Evolutionary conservation across 306 rosid genomes (phyloP), one percentile per base, ranked within the genome.

Genomic region (Citrullus mucosospermus): DNA sequence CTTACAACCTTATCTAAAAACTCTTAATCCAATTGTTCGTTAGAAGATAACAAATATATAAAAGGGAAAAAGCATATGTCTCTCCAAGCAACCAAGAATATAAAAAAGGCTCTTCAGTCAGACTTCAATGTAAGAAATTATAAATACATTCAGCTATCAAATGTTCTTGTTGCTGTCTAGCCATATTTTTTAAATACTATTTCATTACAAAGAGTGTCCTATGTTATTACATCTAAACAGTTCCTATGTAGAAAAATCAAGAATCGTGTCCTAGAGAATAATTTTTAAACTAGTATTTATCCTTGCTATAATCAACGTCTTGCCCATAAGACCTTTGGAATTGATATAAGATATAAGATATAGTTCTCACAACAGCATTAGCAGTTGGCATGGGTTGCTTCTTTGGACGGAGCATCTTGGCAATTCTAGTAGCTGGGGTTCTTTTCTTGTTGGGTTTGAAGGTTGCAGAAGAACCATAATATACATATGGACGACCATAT

Each of bases 371-470:
- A 81, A 34, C 81, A 85, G 58, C 77, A 83, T n/a, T 57, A 61
- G 60, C 80, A 82, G 72, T 75, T 36, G 88, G 84, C 48, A 90
- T 54, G 75, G 55, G 20, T 41, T 43, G 54, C 55, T 68, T 68
- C 55, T 68, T 68, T 11, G 75, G 75, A 43, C 75, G 75, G 1
- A 68, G 75, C 87, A 91, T 81, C 87, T 89, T 88, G 62, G 98
- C 98, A 83, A 93, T 89, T 75, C 83, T 90, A 11, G 92, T 86
- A 72, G 97, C 98, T 15, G 97, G 93, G 36, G 76, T 71, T 25
- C 76, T 71, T 20, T 92, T 88, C 88, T 96, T 83, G 75, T 92
- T 83, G 66, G 89, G 72, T 48, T 44, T 77, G 72, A 60, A 57
- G 28, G 57, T 30, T 60, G 34, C 14, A 76, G 67, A 55, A 55